A percentile compares a stretch with the other conserved stretches of the same genome.
Conservation (phyloP, 129 eudicot species). For the Cynara cardunculus region DNA sequence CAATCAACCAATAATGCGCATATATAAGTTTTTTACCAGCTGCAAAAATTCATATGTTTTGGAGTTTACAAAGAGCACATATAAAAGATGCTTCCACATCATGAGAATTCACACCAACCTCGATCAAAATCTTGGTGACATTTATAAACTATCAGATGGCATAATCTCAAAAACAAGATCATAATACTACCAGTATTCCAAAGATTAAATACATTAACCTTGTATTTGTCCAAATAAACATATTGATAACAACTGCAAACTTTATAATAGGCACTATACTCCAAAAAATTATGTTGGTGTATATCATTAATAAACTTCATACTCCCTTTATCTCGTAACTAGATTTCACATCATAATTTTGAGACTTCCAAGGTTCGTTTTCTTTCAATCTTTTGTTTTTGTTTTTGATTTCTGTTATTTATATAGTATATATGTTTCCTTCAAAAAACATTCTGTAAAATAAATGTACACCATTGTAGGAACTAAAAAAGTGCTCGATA, state of each 20-base stretch:
- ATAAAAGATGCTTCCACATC: neutral
- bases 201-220: too few species aligned
- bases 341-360: conserved; percentile 9
- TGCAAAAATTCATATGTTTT: neutral
- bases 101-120: neutral
- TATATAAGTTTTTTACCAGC: neutral
- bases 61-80: neutral
- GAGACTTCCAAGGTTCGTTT: too few species aligned
- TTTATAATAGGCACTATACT: neutral
- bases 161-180: neutral
- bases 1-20: neutral
- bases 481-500: neutral
- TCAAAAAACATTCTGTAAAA: neutral
- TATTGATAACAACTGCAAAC: too few species aligned
- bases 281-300: neutral
- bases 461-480: neutral
- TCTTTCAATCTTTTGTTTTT: too few species aligned
- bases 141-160: neutral
- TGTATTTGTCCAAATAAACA: too few species aligned
- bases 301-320: neutral
- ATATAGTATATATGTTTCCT: too few species aligned
- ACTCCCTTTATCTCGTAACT: neutral
- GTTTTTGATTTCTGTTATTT: too few species aligned
- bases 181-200: neutral
- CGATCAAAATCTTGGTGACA: neutral